These are phyloP conservation scores for Lumnitzera littorea DNA, from an alignment of 345 rosid species.

Conservation along the genomic window DNA sequence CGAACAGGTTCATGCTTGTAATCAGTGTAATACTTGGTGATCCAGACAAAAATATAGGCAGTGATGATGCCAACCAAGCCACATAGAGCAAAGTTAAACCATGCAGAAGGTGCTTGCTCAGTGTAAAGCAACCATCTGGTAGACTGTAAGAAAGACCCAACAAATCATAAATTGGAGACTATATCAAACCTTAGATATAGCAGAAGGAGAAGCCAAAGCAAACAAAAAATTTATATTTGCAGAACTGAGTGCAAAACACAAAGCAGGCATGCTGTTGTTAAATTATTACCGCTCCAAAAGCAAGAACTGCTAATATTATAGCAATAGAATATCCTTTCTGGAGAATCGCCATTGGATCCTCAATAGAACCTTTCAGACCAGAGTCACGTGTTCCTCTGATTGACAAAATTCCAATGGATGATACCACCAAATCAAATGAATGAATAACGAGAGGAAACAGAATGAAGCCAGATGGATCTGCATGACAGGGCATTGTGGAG, in stretches of 20 bases:
- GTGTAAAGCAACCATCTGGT: conserved; percentile 98
- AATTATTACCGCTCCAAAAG: conserved; percentile 76
- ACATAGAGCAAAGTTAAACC: conserved; percentile 91
- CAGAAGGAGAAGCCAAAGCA: not conserved
- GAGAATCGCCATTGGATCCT: conserved; percentile 96
- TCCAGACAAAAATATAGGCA: conserved; percentile 86
- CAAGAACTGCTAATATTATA: conserved; percentile 74
- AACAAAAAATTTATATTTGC: not conserved
- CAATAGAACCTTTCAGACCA: conserved; percentile 59
- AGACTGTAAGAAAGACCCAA: conserved; percentile 44
- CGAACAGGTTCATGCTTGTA: conserved; percentile 98
- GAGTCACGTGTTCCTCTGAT: conserved; percentile 77
- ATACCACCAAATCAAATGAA: conserved; percentile 90
- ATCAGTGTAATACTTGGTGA: conserved; percentile 94
- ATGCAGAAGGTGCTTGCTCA: conserved; percentile 95
- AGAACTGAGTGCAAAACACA: not conserved
- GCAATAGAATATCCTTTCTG: conserved; percentile 96
- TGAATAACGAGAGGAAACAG: conserved; percentile 97
- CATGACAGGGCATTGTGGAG: conserved; percentile 20
- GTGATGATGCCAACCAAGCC: conserved; percentile 97
- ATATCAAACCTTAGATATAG: not conserved
- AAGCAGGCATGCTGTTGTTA: conserved; percentile 7
- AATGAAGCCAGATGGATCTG: conserved; percentile 99
- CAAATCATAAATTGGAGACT: not conserved
- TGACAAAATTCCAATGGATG: conserved; percentile 86